Evolutionary conservation across 805 yeast species (phyloP).

Genomic region (Yamadazyma scolyti): DNA sequence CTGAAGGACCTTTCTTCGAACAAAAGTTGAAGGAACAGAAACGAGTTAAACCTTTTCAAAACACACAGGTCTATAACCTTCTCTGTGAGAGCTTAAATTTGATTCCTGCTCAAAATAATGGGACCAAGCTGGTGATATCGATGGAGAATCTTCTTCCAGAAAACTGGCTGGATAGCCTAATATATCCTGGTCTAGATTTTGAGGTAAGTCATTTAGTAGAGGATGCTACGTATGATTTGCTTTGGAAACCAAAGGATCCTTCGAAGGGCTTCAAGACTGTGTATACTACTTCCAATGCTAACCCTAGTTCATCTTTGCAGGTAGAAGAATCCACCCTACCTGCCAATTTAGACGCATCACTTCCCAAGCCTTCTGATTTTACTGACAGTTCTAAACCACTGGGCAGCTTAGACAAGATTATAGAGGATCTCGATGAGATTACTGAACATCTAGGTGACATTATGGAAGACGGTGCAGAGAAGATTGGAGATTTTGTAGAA

Average conservation of each 20-base stretch:
- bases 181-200: constrained; percentile 51
- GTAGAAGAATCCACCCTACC: constrained; percentile 18
- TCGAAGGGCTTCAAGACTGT: constrained; percentile 12
- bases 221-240: constrained; percentile 50
- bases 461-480: constrained; percentile 9
- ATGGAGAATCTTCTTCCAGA: constrained; percentile 20
- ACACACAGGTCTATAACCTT: constrained; percentile 70
- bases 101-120: constrained; percentile 58
- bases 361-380: constrained; percentile 12
- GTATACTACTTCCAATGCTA: constrained; percentile 17
- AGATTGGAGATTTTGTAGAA: constrained; percentile 5
- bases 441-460: constrained; percentile 12
- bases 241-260: constrained; percentile 21
- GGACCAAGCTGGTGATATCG: no score
- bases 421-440: constrained; percentile 10
- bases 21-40: constrained; percentile 19
- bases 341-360: constrained; percentile 6
- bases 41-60: constrained; percentile 61
- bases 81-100: constrained; percentile 60
- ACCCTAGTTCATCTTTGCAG: constrained; percentile 21
- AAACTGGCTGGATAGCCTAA: constrained; percentile 45
- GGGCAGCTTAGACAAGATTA: neutral
- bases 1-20: constrained; percentile 74
- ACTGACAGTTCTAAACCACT: neutral
- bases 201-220: constrained; percentile 41